Evolutionary conservation across 2,329 filamentous ascomycete species (phyloP).

Genomic region (Arthroderma sp.): DNA sequence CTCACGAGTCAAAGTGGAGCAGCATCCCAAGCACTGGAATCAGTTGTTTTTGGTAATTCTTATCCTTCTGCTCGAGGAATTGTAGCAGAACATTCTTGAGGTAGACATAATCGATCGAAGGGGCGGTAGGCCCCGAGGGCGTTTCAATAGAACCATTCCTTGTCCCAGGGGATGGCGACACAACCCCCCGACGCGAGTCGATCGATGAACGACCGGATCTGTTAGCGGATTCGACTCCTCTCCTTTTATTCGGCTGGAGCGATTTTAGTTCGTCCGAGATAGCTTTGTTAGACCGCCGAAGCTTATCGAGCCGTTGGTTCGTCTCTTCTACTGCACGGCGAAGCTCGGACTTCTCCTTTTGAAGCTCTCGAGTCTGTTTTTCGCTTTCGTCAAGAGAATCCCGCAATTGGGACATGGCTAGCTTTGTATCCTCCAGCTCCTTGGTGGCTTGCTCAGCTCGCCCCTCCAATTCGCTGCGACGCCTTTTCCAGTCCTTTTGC

Average conservation of each 20-base stretch:
- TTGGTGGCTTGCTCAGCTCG: slow-evolving; percentile 53
- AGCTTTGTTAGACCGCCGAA: slow-evolving; percentile 53
- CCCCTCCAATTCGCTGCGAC: slow-evolving; percentile 63
- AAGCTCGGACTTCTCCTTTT: slow-evolving; percentile 67
- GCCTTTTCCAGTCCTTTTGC: slow-evolving; percentile 60
- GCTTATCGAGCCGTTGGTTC: slow-evolving; percentile 62
- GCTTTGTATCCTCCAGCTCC: slow-evolving; percentile 62
- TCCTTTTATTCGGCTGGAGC: slow-evolving; percentile 14
- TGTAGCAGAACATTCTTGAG: slow-evolving; percentile 54
- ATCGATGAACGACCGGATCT: slow-evolving; percentile 47
- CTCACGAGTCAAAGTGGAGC: slow-evolving; percentile 51
- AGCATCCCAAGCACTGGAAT: slow-evolving; percentile 54
- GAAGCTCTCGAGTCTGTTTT: slow-evolving; percentile 65
- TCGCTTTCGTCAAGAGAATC: slow-evolving; percentile 79
- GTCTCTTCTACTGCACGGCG: slow-evolving; percentile 66
- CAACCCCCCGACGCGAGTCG: slow-evolving; percentile 35
- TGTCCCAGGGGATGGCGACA: slow-evolving; percentile 5
- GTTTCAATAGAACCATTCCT: slow-evolving; percentile 24
- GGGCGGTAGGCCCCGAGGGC: slow-evolving; percentile 18
- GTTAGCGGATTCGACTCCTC: slow-evolving; percentile 29
- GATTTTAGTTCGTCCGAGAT: slow-evolving; percentile 46
- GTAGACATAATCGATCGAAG: slow-evolving; percentile 46
- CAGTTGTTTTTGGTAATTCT: slow-evolving; percentile 53
- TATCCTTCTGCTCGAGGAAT: slow-evolving; percentile 54
- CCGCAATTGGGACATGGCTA: slow-evolving; percentile 64